Conservation (phyloP, 768 basidiomycete genomes). For the Baorangia bicolor region DNA sequence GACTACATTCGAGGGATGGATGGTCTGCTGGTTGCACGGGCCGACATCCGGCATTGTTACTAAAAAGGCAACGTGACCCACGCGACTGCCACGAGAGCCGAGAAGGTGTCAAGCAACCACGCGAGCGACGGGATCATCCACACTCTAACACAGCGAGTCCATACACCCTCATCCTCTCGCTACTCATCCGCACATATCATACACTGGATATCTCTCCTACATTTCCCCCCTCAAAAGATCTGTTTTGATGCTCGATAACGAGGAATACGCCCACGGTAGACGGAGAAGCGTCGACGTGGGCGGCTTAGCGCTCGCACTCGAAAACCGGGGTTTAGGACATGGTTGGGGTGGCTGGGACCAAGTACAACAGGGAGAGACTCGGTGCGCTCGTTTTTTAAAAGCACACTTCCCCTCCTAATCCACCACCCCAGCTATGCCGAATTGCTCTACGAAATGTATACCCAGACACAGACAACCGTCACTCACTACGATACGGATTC, state of each 20-base stretch:
- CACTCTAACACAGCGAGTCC: slow-evolving; percentile 16
- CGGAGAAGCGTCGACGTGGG: slow-evolving; percentile 88
- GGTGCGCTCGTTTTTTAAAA: slow-evolving; percentile 40
- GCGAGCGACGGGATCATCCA: slow-evolving; percentile 35
- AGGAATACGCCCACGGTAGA: slow-evolving; percentile 35
- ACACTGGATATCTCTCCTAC: neutral
- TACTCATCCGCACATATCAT: neutral
- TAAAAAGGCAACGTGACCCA: slow-evolving; percentile 22
- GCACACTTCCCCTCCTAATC: slow-evolving; percentile 7
- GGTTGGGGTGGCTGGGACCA: slow-evolving; percentile 69
- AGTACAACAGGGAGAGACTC: slow-evolving; percentile 43
- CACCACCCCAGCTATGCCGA: slow-evolving; percentile 64
- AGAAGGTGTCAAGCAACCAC: slow-evolving; percentile 35
- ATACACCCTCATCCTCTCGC: slow-evolving; percentile 9
- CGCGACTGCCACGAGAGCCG: slow-evolving; percentile 37
- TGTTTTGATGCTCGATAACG: slow-evolving; percentile 28
- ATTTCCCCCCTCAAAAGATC: neutral
- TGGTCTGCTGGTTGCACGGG: neutral
- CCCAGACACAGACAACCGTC: slow-evolving; percentile 72
- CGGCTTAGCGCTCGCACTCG: slow-evolving; percentile 78
- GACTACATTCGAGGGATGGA: neutral
- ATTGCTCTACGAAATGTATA: slow-evolving; percentile 80
- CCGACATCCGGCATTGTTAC: slow-evolving; percentile 17
- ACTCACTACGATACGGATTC: slow-evolving; percentile 42
- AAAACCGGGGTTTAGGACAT: slow-evolving; percentile 58